phyloP scores from a whole-genome alignment of 2,329 filamentous ascomycete species.

The Pseudogymnoascus destructans region DNA sequence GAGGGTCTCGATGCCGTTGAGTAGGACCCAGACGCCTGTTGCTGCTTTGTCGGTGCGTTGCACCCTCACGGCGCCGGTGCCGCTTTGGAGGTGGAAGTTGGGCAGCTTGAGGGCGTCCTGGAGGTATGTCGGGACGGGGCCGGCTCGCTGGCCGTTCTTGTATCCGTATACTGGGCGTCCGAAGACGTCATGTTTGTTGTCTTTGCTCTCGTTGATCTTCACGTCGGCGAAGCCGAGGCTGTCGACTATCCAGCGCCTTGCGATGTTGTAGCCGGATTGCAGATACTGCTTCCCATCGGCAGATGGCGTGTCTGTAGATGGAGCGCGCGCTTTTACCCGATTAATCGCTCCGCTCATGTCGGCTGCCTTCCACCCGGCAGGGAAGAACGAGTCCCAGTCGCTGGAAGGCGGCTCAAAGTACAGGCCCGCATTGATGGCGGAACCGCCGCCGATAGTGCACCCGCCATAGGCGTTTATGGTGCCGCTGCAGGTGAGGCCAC shows the following conservation, averaged over 20 bases:
- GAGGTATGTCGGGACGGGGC: slow-evolving; percentile 37
- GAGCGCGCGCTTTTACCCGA: slow-evolving; percentile 33
- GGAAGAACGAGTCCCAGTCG: slow-evolving; percentile 39
- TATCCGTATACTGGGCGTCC: slow-evolving; percentile 37
- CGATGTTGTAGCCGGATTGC: slow-evolving; percentile 35
- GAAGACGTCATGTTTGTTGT: slow-evolving; percentile 36
- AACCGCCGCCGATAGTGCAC: slow-evolving; percentile 39
- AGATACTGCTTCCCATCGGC: slow-evolving; percentile 33
- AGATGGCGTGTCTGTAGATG: slow-evolving; percentile 33
- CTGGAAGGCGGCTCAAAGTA: slow-evolving; percentile 40
- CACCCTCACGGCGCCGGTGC: slow-evolving; percentile 33
- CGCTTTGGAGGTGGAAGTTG: slow-evolving; percentile 34
- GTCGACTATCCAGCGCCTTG: slow-evolving; percentile 37
- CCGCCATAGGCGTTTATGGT: slow-evolving; percentile 33
- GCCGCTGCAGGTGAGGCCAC: slow-evolving; percentile 31
- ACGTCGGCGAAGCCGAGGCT: slow-evolving; percentile 35
- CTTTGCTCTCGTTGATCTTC: slow-evolving; percentile 32
- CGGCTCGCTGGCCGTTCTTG: slow-evolving; percentile 36
- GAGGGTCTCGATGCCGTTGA: slow-evolving; percentile 22
- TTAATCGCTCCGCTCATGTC: slow-evolving; percentile 35
- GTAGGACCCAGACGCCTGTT: slow-evolving; percentile 30
- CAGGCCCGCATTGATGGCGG: slow-evolving; percentile 40
- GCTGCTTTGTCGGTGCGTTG: slow-evolving; percentile 29
- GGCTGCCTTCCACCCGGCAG: slow-evolving; percentile 36
- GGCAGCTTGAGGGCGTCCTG: slow-evolving; percentile 30